Evolutionary conservation across 2,329 filamentous ascomycete species (phyloP).

Genomic region (Mariannaea elegans): DNA sequence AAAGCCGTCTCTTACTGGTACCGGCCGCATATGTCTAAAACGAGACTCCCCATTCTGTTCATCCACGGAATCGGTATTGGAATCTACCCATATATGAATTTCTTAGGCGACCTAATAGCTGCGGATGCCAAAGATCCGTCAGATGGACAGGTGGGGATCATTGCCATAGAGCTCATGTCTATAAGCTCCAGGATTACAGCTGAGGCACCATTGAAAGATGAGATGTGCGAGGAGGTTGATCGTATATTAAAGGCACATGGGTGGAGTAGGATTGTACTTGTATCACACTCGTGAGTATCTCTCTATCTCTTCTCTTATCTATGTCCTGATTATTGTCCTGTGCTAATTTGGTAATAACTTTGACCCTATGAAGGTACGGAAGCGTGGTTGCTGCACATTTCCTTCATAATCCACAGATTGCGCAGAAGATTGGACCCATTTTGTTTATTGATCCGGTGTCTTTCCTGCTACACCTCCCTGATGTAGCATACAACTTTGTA

Average conservation of each 20-base stretch:
- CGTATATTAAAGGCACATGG: conserved; percentile 61
- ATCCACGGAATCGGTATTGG: conserved; percentile 67
- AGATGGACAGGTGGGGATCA: conserved; percentile 61
- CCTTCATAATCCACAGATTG: conserved; percentile 51
- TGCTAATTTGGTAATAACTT: conserved; percentile 15
- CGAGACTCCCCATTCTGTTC: conserved; percentile 65
- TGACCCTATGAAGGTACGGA: conserved; percentile 53
- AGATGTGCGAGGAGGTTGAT: conserved; percentile 61
- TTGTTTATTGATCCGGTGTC: conserved; percentile 69
- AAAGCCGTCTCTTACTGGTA: conserved; percentile 53
- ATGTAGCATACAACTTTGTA: conserved; percentile 70
- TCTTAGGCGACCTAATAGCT: conserved; percentile 61
- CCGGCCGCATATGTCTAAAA: conserved; percentile 61
- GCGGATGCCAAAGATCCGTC: conserved; percentile 35
- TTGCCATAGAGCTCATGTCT: conserved; percentile 67
- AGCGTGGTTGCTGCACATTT: conserved; percentile 65
- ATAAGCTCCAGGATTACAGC: conserved; percentile 66
- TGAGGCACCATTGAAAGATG: conserved; percentile 55
- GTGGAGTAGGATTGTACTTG: conserved; percentile 61
- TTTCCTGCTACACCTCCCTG: conserved; percentile 67
- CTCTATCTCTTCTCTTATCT: neutral
- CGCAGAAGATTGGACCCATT: conserved; percentile 53
- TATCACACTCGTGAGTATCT: conserved; percentile 54
- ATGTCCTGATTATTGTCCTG: conserved; percentile 3
- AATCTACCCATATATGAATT: conserved; percentile 64